phyloP scores from a whole-genome alignment of 1,284 basidiomycete species.

The Calocybe gambosa region DNA sequence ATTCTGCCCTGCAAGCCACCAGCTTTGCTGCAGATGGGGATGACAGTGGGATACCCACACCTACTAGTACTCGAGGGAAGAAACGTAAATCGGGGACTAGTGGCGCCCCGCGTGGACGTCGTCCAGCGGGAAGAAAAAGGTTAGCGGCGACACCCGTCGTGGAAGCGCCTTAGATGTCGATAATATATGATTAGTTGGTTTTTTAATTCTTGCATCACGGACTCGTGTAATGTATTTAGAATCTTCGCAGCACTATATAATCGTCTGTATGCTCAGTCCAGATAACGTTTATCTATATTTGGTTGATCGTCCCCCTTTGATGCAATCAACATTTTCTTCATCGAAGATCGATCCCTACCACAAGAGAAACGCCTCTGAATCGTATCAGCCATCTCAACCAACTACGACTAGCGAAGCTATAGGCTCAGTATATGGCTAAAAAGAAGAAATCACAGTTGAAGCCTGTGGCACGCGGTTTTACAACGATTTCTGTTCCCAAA shows the following conservation, averaged over 20 bases:
- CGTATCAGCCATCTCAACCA: background rate
- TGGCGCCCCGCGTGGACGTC: slow-evolving; percentile 37
- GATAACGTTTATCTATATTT: background rate
- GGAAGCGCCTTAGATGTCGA: slow-evolving; percentile 4
- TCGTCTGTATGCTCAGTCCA: background rate
- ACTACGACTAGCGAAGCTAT: slow-evolving; percentile 8
- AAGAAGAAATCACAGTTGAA: slow-evolving; percentile 85
- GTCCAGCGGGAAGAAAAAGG: slow-evolving; percentile 32
- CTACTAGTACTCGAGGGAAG: slow-evolving; percentile 32
- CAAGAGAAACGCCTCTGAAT: no score
- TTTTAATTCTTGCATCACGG: slow-evolving; percentile 1
- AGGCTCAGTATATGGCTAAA: slow-evolving; percentile 61
- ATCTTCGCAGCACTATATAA: slow-evolving; percentile 1
- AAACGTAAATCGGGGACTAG: slow-evolving; percentile 36
- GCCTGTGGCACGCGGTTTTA: slow-evolving; percentile 71
- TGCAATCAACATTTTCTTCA: no score
- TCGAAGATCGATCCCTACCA: no score
- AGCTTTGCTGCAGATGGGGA: slow-evolving; percentile 29
- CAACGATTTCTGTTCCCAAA: slow-evolving; percentile 86
- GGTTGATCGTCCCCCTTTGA: no score
- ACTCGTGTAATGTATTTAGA: background rate
- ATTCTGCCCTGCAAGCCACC: slow-evolving; percentile 26
- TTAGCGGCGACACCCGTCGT: slow-evolving; percentile 10
- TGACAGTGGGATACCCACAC: slow-evolving; percentile 25
- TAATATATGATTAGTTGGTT: background rate